Percentiles rank a stretch among this genome's conserved stretches.
Evolutionary conservation across 2,329 filamentous ascomycete genomes (phyloP).

Genomic region (Phialophora chinensis): DNA sequence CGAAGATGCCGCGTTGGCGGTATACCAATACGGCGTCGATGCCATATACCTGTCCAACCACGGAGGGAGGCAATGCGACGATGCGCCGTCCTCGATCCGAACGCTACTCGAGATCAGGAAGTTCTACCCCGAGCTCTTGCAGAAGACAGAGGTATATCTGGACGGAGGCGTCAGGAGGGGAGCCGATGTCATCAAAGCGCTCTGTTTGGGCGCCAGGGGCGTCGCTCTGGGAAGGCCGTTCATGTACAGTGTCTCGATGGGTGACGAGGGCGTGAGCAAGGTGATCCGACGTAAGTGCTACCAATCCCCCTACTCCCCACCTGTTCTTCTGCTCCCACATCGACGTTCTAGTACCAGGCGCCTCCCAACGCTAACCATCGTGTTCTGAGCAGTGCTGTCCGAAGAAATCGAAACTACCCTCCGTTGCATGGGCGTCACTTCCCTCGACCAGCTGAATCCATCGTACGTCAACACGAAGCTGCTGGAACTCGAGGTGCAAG

Average conservation of each 20-base stretch:
- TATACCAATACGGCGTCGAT: constrained; percentile 55
- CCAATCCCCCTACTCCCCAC: too few relatives aligned
- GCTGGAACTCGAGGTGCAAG: constrained; percentile 43
- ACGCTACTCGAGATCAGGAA: constrained; percentile 60
- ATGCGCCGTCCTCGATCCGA: constrained; percentile 55
- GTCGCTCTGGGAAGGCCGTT: constrained; percentile 61
- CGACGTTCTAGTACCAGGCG: neutral
- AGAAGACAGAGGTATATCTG: constrained; percentile 58
- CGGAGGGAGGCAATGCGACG: constrained; percentile 62
- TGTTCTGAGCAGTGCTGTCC: constrained; percentile 25
- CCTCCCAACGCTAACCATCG: neutral
- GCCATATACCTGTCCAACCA: constrained; percentile 65
- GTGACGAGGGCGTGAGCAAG: constrained; percentile 60
- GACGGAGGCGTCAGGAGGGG: constrained; percentile 62
- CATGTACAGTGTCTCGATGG: constrained; percentile 59
- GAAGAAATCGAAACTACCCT: constrained; percentile 58
- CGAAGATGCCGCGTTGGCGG: constrained; percentile 60
- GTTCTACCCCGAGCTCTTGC: constrained; percentile 57
- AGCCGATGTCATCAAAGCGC: constrained; percentile 61
- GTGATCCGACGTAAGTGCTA: constrained; percentile 46
- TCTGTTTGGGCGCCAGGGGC: constrained; percentile 60
- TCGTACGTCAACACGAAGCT: constrained; percentile 51
- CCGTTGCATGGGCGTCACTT: constrained; percentile 54
- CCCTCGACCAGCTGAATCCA: constrained; percentile 50
- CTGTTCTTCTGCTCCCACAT: too few relatives aligned